Evolutionary conservation across 2,329 filamentous ascomycete species (phyloP), one percentile per base, ranked within the genome.

Genomic region (Knoxdaviesia capensis): DNA sequence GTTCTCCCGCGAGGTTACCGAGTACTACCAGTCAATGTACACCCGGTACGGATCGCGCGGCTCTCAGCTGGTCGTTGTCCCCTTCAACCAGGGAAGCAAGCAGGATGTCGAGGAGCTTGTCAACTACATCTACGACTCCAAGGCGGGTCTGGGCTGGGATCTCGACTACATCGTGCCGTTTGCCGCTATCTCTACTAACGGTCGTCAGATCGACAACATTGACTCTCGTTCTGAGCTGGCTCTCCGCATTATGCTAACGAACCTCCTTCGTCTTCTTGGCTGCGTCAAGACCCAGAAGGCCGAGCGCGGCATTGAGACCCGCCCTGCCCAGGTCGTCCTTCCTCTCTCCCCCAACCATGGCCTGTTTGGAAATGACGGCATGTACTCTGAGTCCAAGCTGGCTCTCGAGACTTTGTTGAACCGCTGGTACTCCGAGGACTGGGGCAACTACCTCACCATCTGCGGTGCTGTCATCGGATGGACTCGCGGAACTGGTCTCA

Each of bases 1-100:
- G 51, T 98, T 90, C 69, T 98, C 90, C 10, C 83, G 86, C 38
- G 82, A 94, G 59, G 90, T 98, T 44, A 98, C 90, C 5, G 90
- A 98, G 65, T 98, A 96, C 66, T 98, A 98, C 64, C 90, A 98
- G 63, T 78, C 85, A 44, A 96, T 98, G 82, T 98, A 98, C 61
- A 82, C 87, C 48, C 82, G 87, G 46, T 94, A 82, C 54, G 90
- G 90, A 54, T 84, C 85, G 46, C 82, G 85, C 49, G 90, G 90
- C 49, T 96, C 90, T 44, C 87, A 96, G 64, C 79, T 98, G 43
- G 85, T 98, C 36, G 90, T 98, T 43, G 92, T 96, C 43, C 90
- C 92, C 40, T 98, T 98, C 74, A 98, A 98, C 62, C 87, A 94
- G 60, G 90, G 88, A 48, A 96, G 88, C 67, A 92, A 94, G 65